phyloP scores from a whole-genome alignment of 805 yeast genomes.

The Saturnispora zaruensis region DNA sequence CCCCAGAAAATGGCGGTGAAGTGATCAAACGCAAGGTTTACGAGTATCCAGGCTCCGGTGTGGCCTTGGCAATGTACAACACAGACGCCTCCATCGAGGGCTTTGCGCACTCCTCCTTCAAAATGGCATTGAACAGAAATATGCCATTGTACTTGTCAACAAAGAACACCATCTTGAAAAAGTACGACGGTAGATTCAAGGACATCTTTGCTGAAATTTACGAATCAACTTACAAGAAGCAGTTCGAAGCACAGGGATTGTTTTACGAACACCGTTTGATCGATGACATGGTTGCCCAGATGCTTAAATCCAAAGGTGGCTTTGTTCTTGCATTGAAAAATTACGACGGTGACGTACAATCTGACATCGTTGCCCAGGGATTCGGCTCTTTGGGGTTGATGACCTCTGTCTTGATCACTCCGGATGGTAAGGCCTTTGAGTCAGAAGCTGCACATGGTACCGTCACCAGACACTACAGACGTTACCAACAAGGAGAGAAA shows the following conservation, averaged over 20 bases:
- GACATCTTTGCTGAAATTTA: conserved; percentile 67
- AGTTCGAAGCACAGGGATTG: conserved; percentile 53
- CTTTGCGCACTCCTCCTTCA: conserved; percentile 74
- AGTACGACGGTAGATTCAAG: conserved; percentile 75
- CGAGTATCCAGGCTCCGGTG: conserved; percentile 60
- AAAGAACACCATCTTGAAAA: conserved; percentile 73
- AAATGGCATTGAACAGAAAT: conserved; percentile 56
- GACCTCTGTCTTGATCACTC: conserved; percentile 77
- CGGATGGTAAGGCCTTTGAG: conserved; percentile 81
- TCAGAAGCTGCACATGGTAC: conserved; percentile 86
- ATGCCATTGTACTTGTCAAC: conserved; percentile 64
- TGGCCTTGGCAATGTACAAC: conserved; percentile 76
- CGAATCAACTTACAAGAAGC: conserved; percentile 45
- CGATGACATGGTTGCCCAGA: conserved; percentile 85
- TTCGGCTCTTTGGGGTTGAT: conserved; percentile 77
- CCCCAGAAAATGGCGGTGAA: conserved; percentile 51
- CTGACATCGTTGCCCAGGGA: conserved; percentile 82
- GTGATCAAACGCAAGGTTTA: conserved; percentile 44
- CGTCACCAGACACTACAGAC: conserved; percentile 80
- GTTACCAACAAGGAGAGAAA: conserved; percentile 71
- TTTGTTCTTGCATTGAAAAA: conserved; percentile 73
- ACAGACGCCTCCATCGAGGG: conserved; percentile 71
- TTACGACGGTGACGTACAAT: conserved; percentile 81
- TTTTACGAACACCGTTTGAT: conserved; percentile 76
- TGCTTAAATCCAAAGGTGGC: conserved; percentile 80